A percentile compares a stretch with the other conserved stretches of the same genome.
Conservation (phyloP, 768 basidiomycete species). For the Leccinum subtestaceum region DNA sequence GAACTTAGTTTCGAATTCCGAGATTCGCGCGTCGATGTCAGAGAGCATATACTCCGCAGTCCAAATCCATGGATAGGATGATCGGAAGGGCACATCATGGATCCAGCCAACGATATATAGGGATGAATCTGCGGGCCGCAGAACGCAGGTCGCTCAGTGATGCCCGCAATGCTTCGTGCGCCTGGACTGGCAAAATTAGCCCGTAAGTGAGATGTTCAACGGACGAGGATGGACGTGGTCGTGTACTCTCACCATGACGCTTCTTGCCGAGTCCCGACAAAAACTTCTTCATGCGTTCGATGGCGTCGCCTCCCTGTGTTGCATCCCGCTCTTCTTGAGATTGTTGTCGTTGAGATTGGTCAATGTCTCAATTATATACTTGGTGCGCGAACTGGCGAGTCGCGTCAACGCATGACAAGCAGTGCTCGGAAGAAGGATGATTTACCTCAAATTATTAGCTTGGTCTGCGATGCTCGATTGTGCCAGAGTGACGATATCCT, state of each 20-base stretch:
- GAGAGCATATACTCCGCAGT: no score
- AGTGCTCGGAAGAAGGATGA: neutral
- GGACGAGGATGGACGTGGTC: no score
- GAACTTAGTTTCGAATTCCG: neutral
- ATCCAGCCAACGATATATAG: neutral
- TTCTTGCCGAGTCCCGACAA: no score
- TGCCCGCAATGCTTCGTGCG: conserved; percentile 84
- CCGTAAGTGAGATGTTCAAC: neutral
- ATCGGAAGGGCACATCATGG: neutral
- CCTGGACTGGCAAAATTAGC: conserved; percentile 51
- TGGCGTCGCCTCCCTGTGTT: no score
- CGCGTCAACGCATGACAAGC: conserved; percentile 9
- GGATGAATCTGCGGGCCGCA: conserved; percentile 36
- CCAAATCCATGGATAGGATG: neutral
- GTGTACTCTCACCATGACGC: no score
- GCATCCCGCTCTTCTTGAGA: no score
- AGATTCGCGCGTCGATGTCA: neutral
- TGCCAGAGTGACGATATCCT: conserved; percentile 84
- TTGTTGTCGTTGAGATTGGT: no score
- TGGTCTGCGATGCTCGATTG: conserved; percentile 58
- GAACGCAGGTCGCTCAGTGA: conserved; percentile 82
- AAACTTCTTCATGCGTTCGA: no score
- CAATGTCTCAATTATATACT: no score
- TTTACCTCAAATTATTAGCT: conserved; percentile 50
- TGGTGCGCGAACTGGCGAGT: conserved; percentile 59